phyloP scores from a whole-genome alignment of 352 stramenopile genomes.

The Phytopythium helicoides region DNA sequence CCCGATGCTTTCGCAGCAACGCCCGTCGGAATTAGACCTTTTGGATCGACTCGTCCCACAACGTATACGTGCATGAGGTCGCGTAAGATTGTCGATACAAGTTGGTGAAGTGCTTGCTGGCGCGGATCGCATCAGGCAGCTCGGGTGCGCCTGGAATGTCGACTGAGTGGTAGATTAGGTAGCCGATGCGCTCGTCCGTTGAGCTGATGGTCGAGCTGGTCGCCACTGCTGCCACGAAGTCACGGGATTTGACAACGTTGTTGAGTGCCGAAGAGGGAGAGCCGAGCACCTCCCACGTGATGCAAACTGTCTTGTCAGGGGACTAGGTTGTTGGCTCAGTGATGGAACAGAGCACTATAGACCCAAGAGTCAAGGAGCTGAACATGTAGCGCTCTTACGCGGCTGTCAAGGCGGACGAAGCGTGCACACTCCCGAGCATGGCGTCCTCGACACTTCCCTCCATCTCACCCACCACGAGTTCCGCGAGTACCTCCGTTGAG shows the following conservation, averaged over 20 bases:
- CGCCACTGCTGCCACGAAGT: conserved; percentile 52
- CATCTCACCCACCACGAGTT: neutral
- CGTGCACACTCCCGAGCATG: neutral
- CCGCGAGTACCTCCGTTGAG: neutral
- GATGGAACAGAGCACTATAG: neutral
- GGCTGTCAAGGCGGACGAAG: neutral
- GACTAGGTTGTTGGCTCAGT: neutral
- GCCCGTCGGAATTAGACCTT: no score
- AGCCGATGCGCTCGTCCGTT: conserved; percentile 6
- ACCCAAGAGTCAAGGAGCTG: neutral
- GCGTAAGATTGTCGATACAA: conserved; percentile 5
- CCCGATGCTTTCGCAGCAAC: no score
- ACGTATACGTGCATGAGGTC: conserved; percentile 8
- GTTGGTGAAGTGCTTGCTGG: neutral
- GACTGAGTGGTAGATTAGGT: conserved; percentile 9
- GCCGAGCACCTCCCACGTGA: neutral
- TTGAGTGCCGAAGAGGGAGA: neutral
- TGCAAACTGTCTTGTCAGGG: neutral
- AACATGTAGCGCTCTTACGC: neutral
- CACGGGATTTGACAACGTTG: conserved; percentile 12
- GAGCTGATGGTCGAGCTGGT: conserved; percentile 19
- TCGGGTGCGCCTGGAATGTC: neutral
- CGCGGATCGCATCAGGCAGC: neutral
- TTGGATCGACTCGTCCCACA: no score
- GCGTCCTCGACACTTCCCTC: neutral